Percentiles rank a stretch among this genome's conserved stretches.
phyloP scores from a whole-genome alignment of 306 rosid species.

The Vigna reflexopilosa region DNA sequence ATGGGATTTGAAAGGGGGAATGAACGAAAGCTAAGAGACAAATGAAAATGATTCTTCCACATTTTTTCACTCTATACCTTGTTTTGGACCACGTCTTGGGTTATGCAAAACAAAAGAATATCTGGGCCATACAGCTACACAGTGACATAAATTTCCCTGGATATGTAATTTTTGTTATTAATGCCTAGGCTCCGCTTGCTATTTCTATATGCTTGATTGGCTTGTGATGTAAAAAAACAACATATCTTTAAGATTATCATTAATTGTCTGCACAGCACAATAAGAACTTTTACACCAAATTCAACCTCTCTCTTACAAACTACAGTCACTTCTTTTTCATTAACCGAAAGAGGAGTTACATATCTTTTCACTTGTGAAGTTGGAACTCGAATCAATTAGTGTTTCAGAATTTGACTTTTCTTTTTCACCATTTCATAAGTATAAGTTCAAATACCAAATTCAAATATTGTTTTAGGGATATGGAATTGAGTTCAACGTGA shows the following conservation, averaged over 20 bases:
- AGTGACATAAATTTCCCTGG: conserved; percentile 17
- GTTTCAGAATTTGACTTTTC: too few relatives aligned
- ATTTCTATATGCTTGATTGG: conserved; percentile 10
- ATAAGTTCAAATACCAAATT: too few relatives aligned
- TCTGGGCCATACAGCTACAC: conserved; percentile 27
- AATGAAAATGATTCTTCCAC: background rate
- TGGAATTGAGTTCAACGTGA: too few relatives aligned
- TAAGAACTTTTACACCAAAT: conserved; percentile 20
- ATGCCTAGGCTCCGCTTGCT: conserved; percentile 29
- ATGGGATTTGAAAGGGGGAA: conserved; percentile 16
- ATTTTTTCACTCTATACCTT: conserved; percentile 21
- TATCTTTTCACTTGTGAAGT: too few relatives aligned
- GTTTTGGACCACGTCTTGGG: conserved; percentile 46
- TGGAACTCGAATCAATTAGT: too few relatives aligned
- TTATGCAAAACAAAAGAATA: conserved; percentile 38
- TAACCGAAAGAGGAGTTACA: too few relatives aligned
- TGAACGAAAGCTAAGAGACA: conserved; percentile 40
- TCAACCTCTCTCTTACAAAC: background rate
- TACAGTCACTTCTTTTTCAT: conserved; percentile 13
- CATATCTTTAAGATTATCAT: conserved; percentile 15
- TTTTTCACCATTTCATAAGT: too few relatives aligned
- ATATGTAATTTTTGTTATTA: conserved; percentile 13
- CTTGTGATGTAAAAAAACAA: conserved; percentile 18
- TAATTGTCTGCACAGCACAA: conserved; percentile 33
- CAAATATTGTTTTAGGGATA: too few relatives aligned